These are phyloP conservation scores for Penicillium psychrofluorescens DNA, from an alignment of 495 filamentous ascomycete species.

Conservation along the genomic window DNA sequence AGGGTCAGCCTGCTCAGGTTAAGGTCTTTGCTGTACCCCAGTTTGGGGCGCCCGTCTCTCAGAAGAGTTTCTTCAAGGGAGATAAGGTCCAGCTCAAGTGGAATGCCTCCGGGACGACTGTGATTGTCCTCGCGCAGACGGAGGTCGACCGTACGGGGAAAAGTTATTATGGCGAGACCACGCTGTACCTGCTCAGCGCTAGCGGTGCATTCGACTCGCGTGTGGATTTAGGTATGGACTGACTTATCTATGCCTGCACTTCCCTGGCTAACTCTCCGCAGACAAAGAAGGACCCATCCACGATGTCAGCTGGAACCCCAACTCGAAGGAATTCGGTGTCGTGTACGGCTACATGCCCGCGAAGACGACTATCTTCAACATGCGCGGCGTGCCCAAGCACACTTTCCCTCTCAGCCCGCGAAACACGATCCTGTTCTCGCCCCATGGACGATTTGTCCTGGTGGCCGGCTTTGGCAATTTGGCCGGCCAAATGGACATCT, in stretches of 20 bases:
- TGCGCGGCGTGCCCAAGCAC: slow-evolving; percentile 70
- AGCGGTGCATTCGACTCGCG: slow-evolving; percentile 89
- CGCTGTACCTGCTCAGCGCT: slow-evolving; percentile 87
- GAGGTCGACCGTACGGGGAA: slow-evolving; percentile 97
- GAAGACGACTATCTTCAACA: slow-evolving; percentile 94
- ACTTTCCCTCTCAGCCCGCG: slow-evolving; percentile 77
- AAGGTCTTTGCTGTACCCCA: slow-evolving; percentile 91
- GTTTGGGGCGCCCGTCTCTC: slow-evolving; percentile 72
- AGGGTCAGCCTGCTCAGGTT: slow-evolving; percentile 88
- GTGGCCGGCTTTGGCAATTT: slow-evolving; percentile 97
- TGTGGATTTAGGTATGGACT: slow-evolving; percentile 60
- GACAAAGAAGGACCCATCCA: slow-evolving; percentile 99
- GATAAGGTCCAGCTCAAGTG: slow-evolving; percentile 98
- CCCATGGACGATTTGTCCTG: slow-evolving; percentile 83
- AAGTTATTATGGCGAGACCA: slow-evolving; percentile 98
- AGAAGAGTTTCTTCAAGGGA: slow-evolving; percentile 98
- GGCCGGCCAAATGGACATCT: slow-evolving; percentile 95
- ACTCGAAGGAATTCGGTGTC: slow-evolving; percentile 93
- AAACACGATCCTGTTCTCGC: slow-evolving; percentile 94
- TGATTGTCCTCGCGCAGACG: slow-evolving; percentile 95
- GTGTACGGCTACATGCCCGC: slow-evolving; percentile 97
- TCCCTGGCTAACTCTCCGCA: slow-evolving; percentile 11
- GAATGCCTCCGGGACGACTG: slow-evolving; percentile 81
- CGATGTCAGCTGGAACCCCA: slow-evolving; percentile 96
- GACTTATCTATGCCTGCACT: background rate